Conservation (phyloP, 768 basidiomycete species). For the Cystoderma amianthinum region DNA sequence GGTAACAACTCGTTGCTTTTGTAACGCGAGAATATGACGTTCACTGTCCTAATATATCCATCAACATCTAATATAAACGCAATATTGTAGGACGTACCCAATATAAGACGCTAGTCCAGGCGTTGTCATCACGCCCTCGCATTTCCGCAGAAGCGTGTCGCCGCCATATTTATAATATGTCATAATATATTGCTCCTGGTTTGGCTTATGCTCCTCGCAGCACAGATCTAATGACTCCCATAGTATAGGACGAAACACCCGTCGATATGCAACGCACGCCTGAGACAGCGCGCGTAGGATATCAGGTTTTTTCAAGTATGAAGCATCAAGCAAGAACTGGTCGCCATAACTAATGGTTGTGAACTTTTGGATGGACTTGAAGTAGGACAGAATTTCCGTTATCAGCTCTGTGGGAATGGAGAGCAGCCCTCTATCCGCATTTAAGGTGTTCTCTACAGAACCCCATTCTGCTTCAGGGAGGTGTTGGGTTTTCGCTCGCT, state of each 20-base stretch:
- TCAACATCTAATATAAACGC: too few species aligned
- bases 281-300: slow-evolving; percentile 2
- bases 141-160: not conserved
- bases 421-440: not conserved
- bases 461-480: too few species aligned
- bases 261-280: slow-evolving; percentile 1
- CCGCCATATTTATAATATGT: not conserved
- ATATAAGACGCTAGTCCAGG: slow-evolving; percentile 1
- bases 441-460: not conserved
- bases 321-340: not conserved
- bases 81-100: too few species aligned
- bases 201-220: not conserved
- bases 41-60: not conserved
- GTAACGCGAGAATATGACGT: slow-evolving; percentile 2
- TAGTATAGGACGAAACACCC: not conserved
- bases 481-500: too few species aligned
- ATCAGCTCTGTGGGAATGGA: not conserved
- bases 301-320: not conserved
- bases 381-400: not conserved
- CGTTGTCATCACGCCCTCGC: not conserved
- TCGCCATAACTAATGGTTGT: too few species aligned
- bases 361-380: too few species aligned
- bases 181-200: not conserved
- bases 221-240: not conserved
- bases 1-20: not conserved